Conservation (phyloP, 2,329 filamentous ascomycete species). For the Xylariaceae sp. region DNA sequence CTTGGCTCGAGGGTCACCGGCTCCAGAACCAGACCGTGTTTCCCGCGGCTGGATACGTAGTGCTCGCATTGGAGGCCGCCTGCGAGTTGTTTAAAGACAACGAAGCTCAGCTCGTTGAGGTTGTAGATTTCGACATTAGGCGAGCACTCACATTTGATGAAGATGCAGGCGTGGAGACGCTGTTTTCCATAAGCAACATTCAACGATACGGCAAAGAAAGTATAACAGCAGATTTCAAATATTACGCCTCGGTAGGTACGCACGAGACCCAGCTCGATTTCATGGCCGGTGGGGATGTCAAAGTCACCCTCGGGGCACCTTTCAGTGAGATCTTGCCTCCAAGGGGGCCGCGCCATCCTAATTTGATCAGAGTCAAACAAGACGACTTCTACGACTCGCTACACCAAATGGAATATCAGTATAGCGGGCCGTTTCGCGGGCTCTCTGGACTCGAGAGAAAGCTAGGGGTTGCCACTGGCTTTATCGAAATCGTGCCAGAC, state of each 20-base stretch:
- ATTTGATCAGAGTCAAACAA: constrained; percentile 3
- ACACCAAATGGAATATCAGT: constrained; percentile 21
- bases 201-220: neutral
- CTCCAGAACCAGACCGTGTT: constrained; percentile 17
- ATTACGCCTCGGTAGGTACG: neutral
- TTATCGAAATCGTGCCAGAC: constrained; percentile 1
- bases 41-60: constrained; percentile 18
- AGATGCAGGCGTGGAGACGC: constrained; percentile 3
- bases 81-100: neutral
- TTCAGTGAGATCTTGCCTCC: constrained; percentile 3
- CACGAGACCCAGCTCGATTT: neutral
- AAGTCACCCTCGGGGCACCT: constrained; percentile 5
- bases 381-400: constrained; percentile 20
- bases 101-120: constrained; percentile 3
- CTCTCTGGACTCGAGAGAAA: constrained; percentile 17
- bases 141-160: constrained; percentile 12
- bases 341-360: neutral
- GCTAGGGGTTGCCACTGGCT: constrained; percentile 13
- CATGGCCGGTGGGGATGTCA: constrained; percentile 3
- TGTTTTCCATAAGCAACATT: constrained; percentile 9
- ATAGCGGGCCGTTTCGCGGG: constrained; percentile 14
- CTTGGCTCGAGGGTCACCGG: constrained; percentile 16
- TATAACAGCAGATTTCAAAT: constrained; percentile 7
- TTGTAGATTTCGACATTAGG: constrained; percentile 9
- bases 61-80: constrained; percentile 5